Conservation (phyloP, 129 eudicot species). For the Saussurea involucrata region DNA sequence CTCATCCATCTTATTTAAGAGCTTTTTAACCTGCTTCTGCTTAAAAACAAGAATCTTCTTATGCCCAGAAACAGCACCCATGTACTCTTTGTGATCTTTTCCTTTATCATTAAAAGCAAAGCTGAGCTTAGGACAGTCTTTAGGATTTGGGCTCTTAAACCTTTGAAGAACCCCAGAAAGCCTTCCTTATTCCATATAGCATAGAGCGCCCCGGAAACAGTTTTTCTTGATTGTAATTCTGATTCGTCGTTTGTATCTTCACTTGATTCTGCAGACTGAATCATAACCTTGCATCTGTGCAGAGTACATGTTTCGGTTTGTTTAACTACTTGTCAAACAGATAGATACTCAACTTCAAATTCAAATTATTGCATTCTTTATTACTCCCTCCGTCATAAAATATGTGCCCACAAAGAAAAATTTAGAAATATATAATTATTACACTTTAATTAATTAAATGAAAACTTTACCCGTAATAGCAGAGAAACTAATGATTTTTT, state of each 20-base stretch:
- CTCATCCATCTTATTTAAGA: conserved; percentile 15
- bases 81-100: conserved; percentile 85
- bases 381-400: neutral
- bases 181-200: conserved; percentile 91
- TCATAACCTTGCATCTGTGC: conserved; percentile 85
- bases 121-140: conserved; percentile 94
- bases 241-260: conserved; percentile 43
- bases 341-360: neutral
- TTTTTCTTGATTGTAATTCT: conserved; percentile 48
- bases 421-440: neutral
- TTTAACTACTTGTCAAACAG: neutral
- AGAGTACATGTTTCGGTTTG: neutral
- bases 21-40: conserved; percentile 62
- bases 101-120: conserved; percentile 89
- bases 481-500: neutral
- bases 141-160: conserved; percentile 84
- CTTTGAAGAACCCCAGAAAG: conserved; percentile 75
- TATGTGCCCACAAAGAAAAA: neutral
- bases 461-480: neutral
- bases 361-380: neutral
- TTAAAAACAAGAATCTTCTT: conserved; percentile 44
- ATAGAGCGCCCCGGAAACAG: conserved; percentile 48
- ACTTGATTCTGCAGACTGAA: conserved; percentile 73
- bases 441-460: neutral
- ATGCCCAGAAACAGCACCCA: conserved; percentile 85